phyloP scores from a whole-genome alignment of 2,329 filamentous ascomycete genomes.

The Alternaria ventricosa region DNA sequence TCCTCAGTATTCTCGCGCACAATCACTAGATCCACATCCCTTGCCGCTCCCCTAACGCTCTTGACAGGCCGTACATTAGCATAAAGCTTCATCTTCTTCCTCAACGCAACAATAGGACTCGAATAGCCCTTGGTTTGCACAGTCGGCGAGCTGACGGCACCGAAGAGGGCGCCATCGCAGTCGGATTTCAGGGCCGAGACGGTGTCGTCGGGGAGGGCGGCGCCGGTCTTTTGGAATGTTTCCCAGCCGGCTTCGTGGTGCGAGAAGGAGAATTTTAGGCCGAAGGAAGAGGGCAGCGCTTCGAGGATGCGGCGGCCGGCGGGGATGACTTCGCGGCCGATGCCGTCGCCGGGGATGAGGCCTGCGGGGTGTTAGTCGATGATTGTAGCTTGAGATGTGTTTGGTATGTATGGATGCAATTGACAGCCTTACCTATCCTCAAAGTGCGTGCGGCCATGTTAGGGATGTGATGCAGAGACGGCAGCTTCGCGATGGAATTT shows the following conservation, averaged over 20 bases:
- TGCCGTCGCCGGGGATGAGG: slow-evolving; percentile 97
- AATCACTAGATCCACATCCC: slow-evolving; percentile 92
- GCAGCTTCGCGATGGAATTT: slow-evolving; percentile 16
- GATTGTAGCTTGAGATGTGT: too few relatives aligned
- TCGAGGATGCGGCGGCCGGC: slow-evolving; percentile 90
- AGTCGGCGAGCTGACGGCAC: slow-evolving; percentile 89
- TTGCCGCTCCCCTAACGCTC: slow-evolving; percentile 68
- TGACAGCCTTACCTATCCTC: slow-evolving; percentile 29
- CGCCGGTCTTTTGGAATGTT: slow-evolving; percentile 88
- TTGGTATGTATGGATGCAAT: neutral
- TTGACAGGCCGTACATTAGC: slow-evolving; percentile 98
- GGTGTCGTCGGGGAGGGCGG: slow-evolving; percentile 86
- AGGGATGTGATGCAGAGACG: slow-evolving; percentile 15
- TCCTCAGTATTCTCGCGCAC: slow-evolving; percentile 99
- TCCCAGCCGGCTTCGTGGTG: slow-evolving; percentile 93
- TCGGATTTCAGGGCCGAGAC: slow-evolving; percentile 87
- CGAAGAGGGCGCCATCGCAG: slow-evolving; percentile 96
- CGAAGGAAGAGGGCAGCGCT: slow-evolving; percentile 87
- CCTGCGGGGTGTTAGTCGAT: slow-evolving; percentile 59
- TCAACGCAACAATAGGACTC: slow-evolving; percentile 92
- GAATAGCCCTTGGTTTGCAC: slow-evolving; percentile 94
- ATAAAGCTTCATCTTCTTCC: slow-evolving; percentile 93
- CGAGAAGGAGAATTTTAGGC: slow-evolving; percentile 92
- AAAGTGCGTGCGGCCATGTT: slow-evolving; percentile 42
- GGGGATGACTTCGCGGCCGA: slow-evolving; percentile 97